A percentile compares a stretch with the other conserved stretches of the same genome.
These are phyloP conservation scores for Daedaleopsis sinensis DNA, from an alignment of 768 basidiomycete species.

Conservation along the genomic window DNA sequence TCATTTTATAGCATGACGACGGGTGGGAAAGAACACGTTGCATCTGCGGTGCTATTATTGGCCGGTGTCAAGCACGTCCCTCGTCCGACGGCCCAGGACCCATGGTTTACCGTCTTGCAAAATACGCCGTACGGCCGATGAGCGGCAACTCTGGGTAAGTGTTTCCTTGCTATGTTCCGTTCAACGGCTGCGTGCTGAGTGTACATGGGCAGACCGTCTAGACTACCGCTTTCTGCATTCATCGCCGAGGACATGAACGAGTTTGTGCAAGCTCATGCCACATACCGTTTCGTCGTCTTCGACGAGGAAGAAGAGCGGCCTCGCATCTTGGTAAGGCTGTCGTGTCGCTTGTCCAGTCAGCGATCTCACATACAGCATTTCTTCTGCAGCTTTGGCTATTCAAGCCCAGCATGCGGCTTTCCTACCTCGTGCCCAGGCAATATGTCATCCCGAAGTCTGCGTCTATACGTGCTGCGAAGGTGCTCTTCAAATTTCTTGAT, in stretches of 20 bases:
- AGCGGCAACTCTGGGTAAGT: conserved; percentile 66
- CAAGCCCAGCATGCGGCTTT: conserved; percentile 83
- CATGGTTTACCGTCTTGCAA: conserved; percentile 71
- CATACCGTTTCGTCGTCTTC: conserved; percentile 85
- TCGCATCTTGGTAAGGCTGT: conserved; percentile 68
- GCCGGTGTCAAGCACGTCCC: conserved; percentile 62
- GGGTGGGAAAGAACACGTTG: conserved; percentile 73
- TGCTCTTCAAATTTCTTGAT: conserved; percentile 79
- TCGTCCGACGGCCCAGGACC: conserved; percentile 32
- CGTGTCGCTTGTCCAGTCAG: neutral
- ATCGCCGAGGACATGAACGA: conserved; percentile 91
- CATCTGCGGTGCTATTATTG: conserved; percentile 81
- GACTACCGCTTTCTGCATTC: conserved; percentile 80
- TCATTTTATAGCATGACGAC: conserved; percentile 50
- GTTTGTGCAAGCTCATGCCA: conserved; percentile 88
- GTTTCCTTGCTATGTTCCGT: neutral
- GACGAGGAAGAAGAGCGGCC: conserved; percentile 88
- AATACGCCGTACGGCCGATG: conserved; percentile 80
- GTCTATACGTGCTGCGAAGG: conserved; percentile 74
- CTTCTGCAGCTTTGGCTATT: conserved; percentile 84
- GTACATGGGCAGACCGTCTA: conserved; percentile 36
- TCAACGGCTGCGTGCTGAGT: no score
- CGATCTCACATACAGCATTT: neutral
- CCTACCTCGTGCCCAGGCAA: conserved; percentile 62
- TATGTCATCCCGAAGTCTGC: conserved; percentile 63